Evolutionary conservation across 768 basidiomycete species (phyloP), one percentile per base, ranked within the genome.

Genomic region (Psilocybe cubensis): DNA sequence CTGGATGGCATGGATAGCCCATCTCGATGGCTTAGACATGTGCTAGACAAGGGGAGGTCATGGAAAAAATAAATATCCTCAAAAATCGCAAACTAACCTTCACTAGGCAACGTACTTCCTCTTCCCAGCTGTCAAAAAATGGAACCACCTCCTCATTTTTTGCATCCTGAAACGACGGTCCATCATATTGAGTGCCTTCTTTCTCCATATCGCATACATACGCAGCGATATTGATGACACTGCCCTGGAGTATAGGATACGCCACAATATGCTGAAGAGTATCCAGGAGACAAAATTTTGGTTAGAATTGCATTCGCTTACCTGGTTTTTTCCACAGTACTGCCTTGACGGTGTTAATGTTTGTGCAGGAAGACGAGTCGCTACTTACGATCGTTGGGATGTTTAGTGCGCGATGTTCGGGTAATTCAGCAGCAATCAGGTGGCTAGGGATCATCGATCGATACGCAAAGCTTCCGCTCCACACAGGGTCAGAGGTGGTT

Each of bases 401-500:
- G 14, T 42, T 54, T 11, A 70, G 52, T 7, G 53, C 59, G 9
- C 45, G 50, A 55, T 66, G 66, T 24, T 54, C 63, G 8, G 76
- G 74, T 27, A 61, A 8, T 14, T 63, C 59, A 31, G 60, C 58
- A 20, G 54, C 57, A 52, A 82, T 54, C 1, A 54, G 52, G n/a
- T 74, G 69, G 1, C 67, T 68, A 4, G 76, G 59, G 23, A 81
- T 61, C 20, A 81, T 61, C 3, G 57, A 66, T 4, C 81, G 70
- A 54, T 82, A 81, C 0, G 71, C 69, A 3, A 67, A 53, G 3
- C 70, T 72, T 7, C 83, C 82, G 1, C 74, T 79, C 69, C 76
- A 83, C 0, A 63, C 63, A 5, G 80, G 73, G n/a, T 68, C 60
- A 14, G 67, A 47, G 3, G 57, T 64, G 42, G 21, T 42, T 35